Base-by-base conservation (phyloP, 2,329 filamentous ascomycete species). In the Fusarium ambrosium region DNA sequence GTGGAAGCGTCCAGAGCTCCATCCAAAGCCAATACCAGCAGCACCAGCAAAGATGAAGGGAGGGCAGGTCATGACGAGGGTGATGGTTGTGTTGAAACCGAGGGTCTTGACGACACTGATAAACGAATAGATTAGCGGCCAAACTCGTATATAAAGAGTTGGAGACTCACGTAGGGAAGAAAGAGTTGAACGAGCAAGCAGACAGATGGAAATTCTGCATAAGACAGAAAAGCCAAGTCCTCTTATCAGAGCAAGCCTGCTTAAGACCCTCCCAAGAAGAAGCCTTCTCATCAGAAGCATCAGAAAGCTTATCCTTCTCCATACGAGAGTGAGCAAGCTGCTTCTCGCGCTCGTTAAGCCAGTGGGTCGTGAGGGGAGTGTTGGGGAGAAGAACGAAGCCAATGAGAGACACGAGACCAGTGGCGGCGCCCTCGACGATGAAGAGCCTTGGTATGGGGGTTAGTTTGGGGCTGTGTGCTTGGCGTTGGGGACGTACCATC, bases 171-270 rank as follows among this genome's bases (percentile, higher is more conserved):
- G 81, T 83, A 0, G 82, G 82, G 66, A 84, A 84, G 81, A 89
- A 89, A 0, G 85, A 84, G 68, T 85, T 88, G 73, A 85, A 85
- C 0, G 81, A 82, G 61, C 82, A 87, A 1, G 88, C 87, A 1
- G 85, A 86, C 14, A 89, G 80, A 76, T 90, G 87, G 76, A 89
- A 87, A 78, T 89, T 89, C 73, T 89, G 86, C 87, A 89, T 89
- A 39, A 89, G 80, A 6, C 85, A 85, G 71, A 89, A 86, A 4
- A 90, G 78, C 84, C 87, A 90, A 0, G 88, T 85, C 62, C 87
- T 83, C 73, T 85, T 86, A 68, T 90, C 89, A 14, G 77, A 78
- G 63, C 84, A 82, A 0, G 88, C 88, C 68, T 87, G 84, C 75
- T 85, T 85, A 34, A 89, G 82, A 4, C 88, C 88, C 5, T 84